phyloP scores from a whole-genome alignment of 176 grass and related monocot species.

The Secale cereale region DNA sequence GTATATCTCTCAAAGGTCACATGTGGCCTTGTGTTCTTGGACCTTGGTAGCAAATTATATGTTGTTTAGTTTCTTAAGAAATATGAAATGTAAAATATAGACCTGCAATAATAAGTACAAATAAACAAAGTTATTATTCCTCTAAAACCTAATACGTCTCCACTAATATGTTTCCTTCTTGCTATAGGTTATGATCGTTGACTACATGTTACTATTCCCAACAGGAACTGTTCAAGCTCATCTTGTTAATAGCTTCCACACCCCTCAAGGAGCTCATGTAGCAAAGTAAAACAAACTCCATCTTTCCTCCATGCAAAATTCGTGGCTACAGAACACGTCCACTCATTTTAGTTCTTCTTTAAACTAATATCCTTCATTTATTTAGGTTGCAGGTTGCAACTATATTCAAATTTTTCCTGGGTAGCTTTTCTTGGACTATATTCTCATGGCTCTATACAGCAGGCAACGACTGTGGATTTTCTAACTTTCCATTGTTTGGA shows the following conservation, averaged over 20 bases:
- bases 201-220: conserved; percentile 66
- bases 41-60: not conserved
- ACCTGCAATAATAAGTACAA: not conserved
- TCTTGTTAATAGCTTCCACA: conserved; percentile 73
- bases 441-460: conserved; percentile 70
- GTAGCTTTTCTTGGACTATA: conserved; percentile 55
- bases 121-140: not conserved
- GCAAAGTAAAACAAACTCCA: conserved; percentile 40
- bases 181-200: conserved; percentile 54
- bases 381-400: conserved; percentile 42
- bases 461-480: conserved; percentile 50
- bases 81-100: not conserved
- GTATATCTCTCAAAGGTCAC: not conserved
- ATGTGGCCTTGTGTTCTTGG: not conserved
- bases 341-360: not conserved
- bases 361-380: not conserved
- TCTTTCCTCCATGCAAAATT: not conserved
- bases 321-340: not conserved
- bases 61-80: not conserved
- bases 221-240: conserved; percentile 58
- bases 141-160: not conserved
- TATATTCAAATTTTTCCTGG: conserved; percentile 52
- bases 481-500: conserved; percentile 59
- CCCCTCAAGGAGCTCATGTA: conserved; percentile 48
- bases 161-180: not conserved